Conservation (phyloP, 116 monocot species). For the Phalaenopsis hybrid region DNA sequence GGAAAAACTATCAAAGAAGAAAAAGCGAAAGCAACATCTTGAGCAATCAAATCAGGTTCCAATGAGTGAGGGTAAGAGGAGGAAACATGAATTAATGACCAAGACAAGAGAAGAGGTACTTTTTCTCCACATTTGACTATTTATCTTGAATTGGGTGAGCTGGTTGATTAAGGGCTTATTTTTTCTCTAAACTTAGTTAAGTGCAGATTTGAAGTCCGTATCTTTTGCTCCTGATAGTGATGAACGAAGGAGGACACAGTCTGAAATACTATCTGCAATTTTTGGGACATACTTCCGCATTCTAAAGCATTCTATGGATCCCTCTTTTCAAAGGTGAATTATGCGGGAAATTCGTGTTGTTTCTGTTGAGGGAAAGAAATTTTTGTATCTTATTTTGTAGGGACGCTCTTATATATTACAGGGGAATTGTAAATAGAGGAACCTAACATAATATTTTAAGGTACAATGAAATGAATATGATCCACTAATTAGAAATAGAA, state of each 20-base stretch:
- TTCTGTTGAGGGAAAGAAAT: background rate
- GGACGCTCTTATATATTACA: background rate
- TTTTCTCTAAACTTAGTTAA: slow-evolving; percentile 42
- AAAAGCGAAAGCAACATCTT: slow-evolving; percentile 34
- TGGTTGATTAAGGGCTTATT: background rate
- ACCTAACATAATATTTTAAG: background rate
- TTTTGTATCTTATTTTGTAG: background rate
- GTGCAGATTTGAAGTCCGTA: slow-evolving; percentile 65
- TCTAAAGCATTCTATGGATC: slow-evolving; percentile 53
- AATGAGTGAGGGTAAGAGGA: slow-evolving; percentile 45
- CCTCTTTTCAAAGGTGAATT: slow-evolving; percentile 36
- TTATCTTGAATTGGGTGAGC: background rate
- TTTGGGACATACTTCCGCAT: slow-evolving; percentile 91
- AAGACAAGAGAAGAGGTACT: slow-evolving; percentile 88
- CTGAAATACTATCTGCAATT: slow-evolving; percentile 78
- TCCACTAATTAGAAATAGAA: background rate
- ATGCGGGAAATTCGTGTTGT: background rate
- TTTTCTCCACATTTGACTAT: background rate
- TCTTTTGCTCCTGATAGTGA: slow-evolving; percentile 54
- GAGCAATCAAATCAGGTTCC: slow-evolving; percentile 33
- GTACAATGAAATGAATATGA: background rate
- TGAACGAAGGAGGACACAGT: slow-evolving; percentile 61
- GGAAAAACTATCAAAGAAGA: slow-evolving; percentile 43
- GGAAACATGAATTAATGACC: slow-evolving; percentile 47
- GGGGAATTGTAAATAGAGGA: background rate